Percentiles rank a stretch among this genome's conserved stretches.
Conservation (phyloP, 139 green algal species). For the Auxenochlorella pyrenoidosa region DNA sequence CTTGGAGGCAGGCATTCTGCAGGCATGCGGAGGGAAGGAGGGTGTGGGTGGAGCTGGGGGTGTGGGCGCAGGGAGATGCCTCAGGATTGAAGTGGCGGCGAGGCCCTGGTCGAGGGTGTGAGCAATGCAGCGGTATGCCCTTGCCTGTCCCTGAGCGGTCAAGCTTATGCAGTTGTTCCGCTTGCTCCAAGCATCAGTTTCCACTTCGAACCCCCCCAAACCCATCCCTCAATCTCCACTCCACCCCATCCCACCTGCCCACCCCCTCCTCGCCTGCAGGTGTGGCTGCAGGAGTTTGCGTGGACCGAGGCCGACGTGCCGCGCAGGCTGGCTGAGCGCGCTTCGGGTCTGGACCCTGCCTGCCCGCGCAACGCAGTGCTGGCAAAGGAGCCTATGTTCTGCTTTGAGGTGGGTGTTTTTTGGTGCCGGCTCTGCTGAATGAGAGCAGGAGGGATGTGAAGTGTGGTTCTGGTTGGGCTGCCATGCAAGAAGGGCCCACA, state of each 20-base stretch:
- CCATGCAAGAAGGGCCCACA: too few relatives aligned
- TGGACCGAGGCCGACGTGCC: constrained; percentile 54
- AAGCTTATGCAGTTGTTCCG: background rate
- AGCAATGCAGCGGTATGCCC: too few relatives aligned
- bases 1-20: background rate
- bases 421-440: too few relatives aligned
- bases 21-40: background rate
- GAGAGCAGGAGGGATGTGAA: too few relatives aligned
- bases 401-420: constrained; percentile 30
- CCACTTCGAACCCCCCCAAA: too few relatives aligned
- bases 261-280: background rate
- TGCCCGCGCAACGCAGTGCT: background rate
- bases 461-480: too few relatives aligned
- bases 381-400: constrained; percentile 31
- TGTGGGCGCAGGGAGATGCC: too few relatives aligned
- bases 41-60: too few relatives aligned
- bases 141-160: too few relatives aligned
- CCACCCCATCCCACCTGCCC: background rate
- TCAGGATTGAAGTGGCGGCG: too few relatives aligned
- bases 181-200: background rate
- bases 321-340: constrained; percentile 17
- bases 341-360: constrained; percentile 14
- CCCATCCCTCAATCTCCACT: too few relatives aligned
- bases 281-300: constrained; percentile 60
- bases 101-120: too few relatives aligned